These are phyloP conservation scores for Fusarium sp. DNA, from an alignment of 2,329 filamentous ascomycete species.

Conservation along the genomic window DNA sequence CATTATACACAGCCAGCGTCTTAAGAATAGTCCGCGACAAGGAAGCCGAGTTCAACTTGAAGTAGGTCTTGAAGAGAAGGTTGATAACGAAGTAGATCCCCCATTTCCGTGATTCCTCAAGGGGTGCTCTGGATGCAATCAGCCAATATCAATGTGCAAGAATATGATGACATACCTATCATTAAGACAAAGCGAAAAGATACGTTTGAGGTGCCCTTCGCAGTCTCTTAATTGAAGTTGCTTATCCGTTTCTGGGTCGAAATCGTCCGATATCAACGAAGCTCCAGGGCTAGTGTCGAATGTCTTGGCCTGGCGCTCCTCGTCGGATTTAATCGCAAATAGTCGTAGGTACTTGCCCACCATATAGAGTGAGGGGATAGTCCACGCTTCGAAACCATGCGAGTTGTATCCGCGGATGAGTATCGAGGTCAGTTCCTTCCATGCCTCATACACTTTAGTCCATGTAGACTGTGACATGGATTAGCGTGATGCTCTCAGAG, in stretches of 20 bases:
- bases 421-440: slow-evolving; percentile 84
- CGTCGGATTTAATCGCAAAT: slow-evolving; percentile 92
- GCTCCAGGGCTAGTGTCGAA: slow-evolving; percentile 52
- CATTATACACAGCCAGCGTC: slow-evolving; percentile 78
- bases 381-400: slow-evolving; percentile 85
- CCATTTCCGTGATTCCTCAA: slow-evolving; percentile 96
- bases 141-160: neutral
- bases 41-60: slow-evolving; percentile 91
- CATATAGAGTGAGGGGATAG: slow-evolving; percentile 88
- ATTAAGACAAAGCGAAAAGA: slow-evolving; percentile 89
- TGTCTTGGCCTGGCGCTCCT: slow-evolving; percentile 62
- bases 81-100: slow-evolving; percentile 96
- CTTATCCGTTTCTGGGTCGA: slow-evolving; percentile 79
- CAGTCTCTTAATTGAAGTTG: slow-evolving; percentile 91
- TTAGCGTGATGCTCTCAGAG: slow-evolving; percentile 22
- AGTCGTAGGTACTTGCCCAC: slow-evolving; percentile 86
- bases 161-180: slow-evolving; percentile 72
- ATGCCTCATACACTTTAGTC: slow-evolving; percentile 85
- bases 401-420: slow-evolving; percentile 85
- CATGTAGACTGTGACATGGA: slow-evolving; percentile 66
- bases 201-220: slow-evolving; percentile 87
- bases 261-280: slow-evolving; percentile 78
- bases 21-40: slow-evolving; percentile 90
- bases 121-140: slow-evolving; percentile 64
- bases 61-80: slow-evolving; percentile 97